Percentiles rank a stretch among this genome's conserved stretches.
Conservation (phyloP, 2,329 filamentous ascomycete species). For the Colletotrichum sojae region DNA sequence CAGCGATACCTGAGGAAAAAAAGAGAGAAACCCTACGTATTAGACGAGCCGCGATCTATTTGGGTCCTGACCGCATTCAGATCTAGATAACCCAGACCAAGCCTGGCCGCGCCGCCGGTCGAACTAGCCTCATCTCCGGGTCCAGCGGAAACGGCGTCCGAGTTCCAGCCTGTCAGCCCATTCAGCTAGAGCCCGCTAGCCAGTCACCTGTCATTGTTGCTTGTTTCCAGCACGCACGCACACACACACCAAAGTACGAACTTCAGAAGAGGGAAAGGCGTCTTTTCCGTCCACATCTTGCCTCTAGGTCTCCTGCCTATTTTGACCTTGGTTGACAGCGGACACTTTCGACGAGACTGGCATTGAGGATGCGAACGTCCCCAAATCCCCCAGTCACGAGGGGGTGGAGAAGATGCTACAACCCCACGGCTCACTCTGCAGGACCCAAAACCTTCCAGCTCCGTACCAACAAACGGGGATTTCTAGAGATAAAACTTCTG, state of each 20-base stretch:
- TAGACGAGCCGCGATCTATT: not conserved
- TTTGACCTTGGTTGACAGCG: not conserved
- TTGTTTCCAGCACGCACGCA: too few species aligned
- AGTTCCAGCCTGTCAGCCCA: conserved; percentile 6
- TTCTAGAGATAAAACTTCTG: too few species aligned
- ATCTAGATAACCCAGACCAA: not conserved
- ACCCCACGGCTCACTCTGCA: too few species aligned
- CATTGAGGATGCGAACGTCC: too few species aligned
- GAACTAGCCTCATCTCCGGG: conserved; percentile 5
- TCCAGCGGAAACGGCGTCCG: conserved; percentile 27
- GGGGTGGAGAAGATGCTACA: too few species aligned
- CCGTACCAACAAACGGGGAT: too few species aligned
- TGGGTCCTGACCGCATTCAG: conserved; percentile 20
- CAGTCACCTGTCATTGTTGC: conserved; percentile 14
- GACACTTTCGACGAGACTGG: too few species aligned
- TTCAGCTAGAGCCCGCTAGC: not conserved
- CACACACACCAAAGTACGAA: not conserved
- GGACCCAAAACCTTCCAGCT: too few species aligned
- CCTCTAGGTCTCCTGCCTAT: conserved; percentile 6
- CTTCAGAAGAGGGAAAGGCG: not conserved
- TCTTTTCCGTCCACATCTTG: not conserved
- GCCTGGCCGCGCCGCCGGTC: not conserved
- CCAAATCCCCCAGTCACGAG: too few species aligned
- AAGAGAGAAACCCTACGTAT: not conserved
- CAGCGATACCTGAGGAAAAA: not conserved